These are phyloP conservation scores for Geotrichum europaeum DNA, from an alignment of 1,139 yeast genomes.

Conservation along the genomic window DNA sequence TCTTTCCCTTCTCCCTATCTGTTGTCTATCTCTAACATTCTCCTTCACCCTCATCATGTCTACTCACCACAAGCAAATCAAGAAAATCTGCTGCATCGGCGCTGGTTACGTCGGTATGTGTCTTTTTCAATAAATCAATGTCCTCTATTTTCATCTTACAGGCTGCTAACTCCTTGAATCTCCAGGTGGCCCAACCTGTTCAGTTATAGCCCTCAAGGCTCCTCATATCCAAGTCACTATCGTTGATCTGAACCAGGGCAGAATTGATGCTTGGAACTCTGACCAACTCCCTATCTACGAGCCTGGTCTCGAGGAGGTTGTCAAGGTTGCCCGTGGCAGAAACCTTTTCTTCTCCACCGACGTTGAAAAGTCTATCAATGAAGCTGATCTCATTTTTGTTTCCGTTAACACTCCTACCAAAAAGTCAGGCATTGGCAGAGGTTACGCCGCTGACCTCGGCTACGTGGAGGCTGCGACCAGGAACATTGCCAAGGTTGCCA, in stretches of 20 bases:
- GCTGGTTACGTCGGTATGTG: conserved; percentile 30
- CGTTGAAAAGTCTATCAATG: conserved; percentile 27
- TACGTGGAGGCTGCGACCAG: conserved; percentile 29
- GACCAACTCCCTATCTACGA: conserved; percentile 30
- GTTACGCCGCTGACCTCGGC: conserved; percentile 30
- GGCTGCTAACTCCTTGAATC: neutral
- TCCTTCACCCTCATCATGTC: neutral
- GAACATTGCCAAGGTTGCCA: conserved; percentile 28
- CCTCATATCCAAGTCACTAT: conserved; percentile 29
- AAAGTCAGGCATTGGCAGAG: conserved; percentile 29
- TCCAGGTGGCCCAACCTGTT: conserved; percentile 28
- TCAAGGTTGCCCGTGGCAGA: conserved; percentile 26
- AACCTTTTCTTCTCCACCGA: conserved; percentile 31
- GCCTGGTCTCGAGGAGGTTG: conserved; percentile 30
- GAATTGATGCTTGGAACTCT: conserved; percentile 31
- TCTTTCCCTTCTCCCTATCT: neutral
- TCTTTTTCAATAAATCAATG: neutral
- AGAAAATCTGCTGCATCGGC: conserved; percentile 28
- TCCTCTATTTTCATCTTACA: neutral
- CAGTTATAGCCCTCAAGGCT: conserved; percentile 26
- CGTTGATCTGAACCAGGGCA: conserved; percentile 28
- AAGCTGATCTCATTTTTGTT: conserved; percentile 30
- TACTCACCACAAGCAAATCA: conserved; percentile 7
- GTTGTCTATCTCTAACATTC: neutral
- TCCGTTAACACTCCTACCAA: conserved; percentile 32